Evolutionary conservation across 768 basidiomycete species (phyloP).

Genomic region (Mycena albidolilacea): DNA sequence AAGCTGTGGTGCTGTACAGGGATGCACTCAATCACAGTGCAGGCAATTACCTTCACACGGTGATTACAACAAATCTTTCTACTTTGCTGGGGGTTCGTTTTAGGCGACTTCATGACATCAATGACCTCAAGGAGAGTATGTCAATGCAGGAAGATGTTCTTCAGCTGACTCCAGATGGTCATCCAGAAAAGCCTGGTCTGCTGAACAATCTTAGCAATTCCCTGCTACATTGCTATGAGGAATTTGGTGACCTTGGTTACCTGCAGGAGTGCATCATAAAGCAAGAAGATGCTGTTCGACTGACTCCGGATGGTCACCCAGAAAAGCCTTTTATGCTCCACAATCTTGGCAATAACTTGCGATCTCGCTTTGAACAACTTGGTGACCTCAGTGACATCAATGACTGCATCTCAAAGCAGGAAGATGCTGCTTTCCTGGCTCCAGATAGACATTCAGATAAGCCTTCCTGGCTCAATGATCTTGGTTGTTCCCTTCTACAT

Average conservation of each 20-base stretch:
- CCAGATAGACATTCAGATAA: no score
- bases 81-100: no score
- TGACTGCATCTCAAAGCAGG: no score
- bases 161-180: slow-evolving; percentile 8
- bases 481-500: not conserved
- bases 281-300: not conserved
- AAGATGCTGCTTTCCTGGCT: no score
- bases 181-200: slow-evolving; percentile 6
- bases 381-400: no score
- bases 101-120: not conserved
- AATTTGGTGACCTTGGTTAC: slow-evolving; percentile 14
- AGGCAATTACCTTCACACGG: no score
- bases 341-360: no score
- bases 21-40: no score
- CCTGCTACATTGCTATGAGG: slow-evolving; percentile 15
- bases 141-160: slow-evolving; percentile 1
- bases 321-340: slow-evolving; percentile 21
- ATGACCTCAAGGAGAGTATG: slow-evolving; percentile 25
- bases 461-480: no score
- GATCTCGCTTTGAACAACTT: no score
- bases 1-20: no score
- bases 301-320: slow-evolving; percentile 23
- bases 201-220: slow-evolving; percentile 23
- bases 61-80: no score
- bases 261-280: slow-evolving; percentile 13